phyloP scores from a whole-genome alignment of 495 filamentous ascomycete genomes.

The Penicillium daleae region DNA sequence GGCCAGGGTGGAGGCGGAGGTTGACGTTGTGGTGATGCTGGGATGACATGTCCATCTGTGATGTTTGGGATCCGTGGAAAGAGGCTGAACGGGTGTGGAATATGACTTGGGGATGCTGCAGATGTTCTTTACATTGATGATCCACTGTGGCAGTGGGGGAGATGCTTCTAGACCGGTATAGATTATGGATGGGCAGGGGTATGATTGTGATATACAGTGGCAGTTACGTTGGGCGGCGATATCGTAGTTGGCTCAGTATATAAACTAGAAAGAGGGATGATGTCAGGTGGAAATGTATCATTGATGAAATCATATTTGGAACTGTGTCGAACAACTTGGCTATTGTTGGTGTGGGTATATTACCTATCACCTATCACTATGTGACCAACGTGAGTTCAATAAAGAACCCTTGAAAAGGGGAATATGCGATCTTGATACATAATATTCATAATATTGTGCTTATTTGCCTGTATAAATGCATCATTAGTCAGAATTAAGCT shows the following conservation, averaged over 20 bases:
- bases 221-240: background rate
- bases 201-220: background rate
- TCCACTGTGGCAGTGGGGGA: background rate
- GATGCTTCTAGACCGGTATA: background rate
- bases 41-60: conserved; percentile 14
- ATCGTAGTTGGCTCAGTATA: background rate
- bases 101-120: background rate
- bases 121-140: background rate
- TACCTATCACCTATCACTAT: no score
- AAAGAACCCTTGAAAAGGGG: no score
- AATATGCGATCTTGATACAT: no score
- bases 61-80: background rate
- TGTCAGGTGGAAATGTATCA: background rate
- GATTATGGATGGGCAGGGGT: background rate
- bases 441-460: no score
- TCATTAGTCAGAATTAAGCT: no score
- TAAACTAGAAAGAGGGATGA: background rate
- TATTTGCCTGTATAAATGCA: no score
- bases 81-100: background rate
- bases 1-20: conserved; percentile 9
- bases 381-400: no score
- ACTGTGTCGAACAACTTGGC: no score
- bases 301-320: background rate
- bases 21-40: conserved; percentile 16
- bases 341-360: background rate